Evolutionary conservation across 306 rosid species (phyloP).

Genomic region (Heteromeles arbutifolia): DNA sequence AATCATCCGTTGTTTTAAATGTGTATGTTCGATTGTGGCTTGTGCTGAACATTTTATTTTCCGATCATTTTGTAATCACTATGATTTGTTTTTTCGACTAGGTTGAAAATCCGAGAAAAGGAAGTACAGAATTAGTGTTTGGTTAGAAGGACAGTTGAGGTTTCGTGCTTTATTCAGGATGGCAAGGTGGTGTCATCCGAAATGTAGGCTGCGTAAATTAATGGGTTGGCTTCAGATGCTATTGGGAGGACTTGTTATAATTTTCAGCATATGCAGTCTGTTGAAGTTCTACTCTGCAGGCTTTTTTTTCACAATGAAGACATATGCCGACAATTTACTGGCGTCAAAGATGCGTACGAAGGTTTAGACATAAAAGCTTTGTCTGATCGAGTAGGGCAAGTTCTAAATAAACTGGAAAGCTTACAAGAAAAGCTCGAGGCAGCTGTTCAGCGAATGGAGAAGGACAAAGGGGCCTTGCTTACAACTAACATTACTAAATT

Average conservation of each 20-base stretch:
- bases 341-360: conserved; percentile 27
- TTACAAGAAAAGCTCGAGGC: conserved; percentile 71
- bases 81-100: not conserved
- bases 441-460: conserved; percentile 50
- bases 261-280: conserved; percentile 57
- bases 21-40: not conserved
- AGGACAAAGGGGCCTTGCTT: conserved; percentile 32
- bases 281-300: conserved; percentile 67
- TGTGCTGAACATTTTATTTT: not conserved
- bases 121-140: not conserved
- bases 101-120: conserved; percentile 12
- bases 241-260: conserved; percentile 63
- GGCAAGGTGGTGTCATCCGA: conserved; percentile 53
- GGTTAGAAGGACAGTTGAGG: not conserved
- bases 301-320: conserved; percentile 57
- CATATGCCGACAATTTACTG: conserved; percentile 46
- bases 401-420: conserved; percentile 45
- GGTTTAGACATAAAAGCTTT: conserved; percentile 58
- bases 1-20: not conserved
- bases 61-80: not conserved
- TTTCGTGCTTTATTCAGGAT: conserved; percentile 11
- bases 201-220: conserved; percentile 34
- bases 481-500: conserved; percentile 24
- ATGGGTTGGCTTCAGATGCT: conserved; percentile 66
- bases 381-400: conserved; percentile 57